phyloP scores from a whole-genome alignment of 768 basidiomycete species.

The Suillus cothurnatus region DNA sequence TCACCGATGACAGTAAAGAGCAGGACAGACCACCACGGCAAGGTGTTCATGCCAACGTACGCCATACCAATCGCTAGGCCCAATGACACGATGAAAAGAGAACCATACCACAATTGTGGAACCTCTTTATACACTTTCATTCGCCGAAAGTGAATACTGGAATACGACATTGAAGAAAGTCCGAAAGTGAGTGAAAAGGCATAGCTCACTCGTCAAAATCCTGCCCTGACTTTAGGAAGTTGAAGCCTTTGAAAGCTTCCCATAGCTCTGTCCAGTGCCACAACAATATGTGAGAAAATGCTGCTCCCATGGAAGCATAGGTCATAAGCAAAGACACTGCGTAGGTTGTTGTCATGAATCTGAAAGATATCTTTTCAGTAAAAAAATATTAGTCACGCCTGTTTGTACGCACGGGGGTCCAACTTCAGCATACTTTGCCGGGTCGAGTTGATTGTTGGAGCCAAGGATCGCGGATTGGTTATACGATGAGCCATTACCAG shows the following conservation, averaged over 20 bases:
- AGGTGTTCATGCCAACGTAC: constrained; percentile 41
- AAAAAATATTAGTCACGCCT: constrained; percentile 7
- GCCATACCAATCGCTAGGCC: constrained; percentile 51
- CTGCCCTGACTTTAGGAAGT: constrained; percentile 29
- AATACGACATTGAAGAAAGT: constrained; percentile 1
- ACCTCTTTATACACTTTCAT: constrained; percentile 57
- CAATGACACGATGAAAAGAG: constrained; percentile 47
- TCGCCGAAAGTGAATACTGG: constrained; percentile 32
- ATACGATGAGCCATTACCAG: constrained; percentile 16
- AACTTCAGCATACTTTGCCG: constrained; percentile 13
- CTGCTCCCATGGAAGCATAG: constrained; percentile 23
- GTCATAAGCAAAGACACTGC: constrained; percentile 14
- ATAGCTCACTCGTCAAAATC: constrained; percentile 7
- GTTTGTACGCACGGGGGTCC: constrained; percentile 14
- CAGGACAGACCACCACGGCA: constrained; percentile 58
- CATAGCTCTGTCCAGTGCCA: constrained; percentile 54
- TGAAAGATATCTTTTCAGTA: constrained; percentile 8
- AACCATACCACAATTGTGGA: constrained; percentile 53
- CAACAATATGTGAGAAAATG: constrained; percentile 49
- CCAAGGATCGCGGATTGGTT: constrained; percentile 17
- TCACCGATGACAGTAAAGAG: constrained; percentile 45
- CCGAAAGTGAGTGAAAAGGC: background rate
- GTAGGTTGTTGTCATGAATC: constrained; percentile 20
- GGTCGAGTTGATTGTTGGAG: constrained; percentile 14
- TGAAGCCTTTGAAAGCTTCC: constrained; percentile 20